Percentiles rank a stretch among this genome's conserved stretches.
phyloP scores from a whole-genome alignment of 2,329 filamentous ascomycete genomes.

The Cladophialophora chaetospira region DNA sequence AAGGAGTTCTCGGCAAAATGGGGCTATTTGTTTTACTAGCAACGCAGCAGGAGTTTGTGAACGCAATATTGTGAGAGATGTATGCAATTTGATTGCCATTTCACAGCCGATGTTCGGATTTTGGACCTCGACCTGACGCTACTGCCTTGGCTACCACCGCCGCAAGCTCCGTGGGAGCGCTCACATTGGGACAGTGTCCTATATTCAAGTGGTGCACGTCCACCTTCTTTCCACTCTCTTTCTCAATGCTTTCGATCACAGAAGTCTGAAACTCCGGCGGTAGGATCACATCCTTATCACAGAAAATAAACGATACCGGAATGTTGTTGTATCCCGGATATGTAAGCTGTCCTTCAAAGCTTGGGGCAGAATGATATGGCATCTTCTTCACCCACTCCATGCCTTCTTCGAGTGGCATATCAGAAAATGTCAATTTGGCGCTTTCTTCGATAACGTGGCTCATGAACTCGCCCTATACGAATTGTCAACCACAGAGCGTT shows the following conservation, averaged over 20 bases:
- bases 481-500: not conserved
- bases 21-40: conserved; percentile 70
- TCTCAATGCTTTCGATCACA: conserved; percentile 38
- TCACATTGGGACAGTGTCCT: conserved; percentile 37
- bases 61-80: no score
- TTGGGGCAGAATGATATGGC: conserved; percentile 34
- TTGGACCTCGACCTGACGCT: not conserved
- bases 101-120: no score
- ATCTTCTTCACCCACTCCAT: conserved; percentile 29
- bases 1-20: conserved; percentile 86
- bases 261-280: conserved; percentile 38
- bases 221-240: conserved; percentile 37
- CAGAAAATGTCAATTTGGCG: conserved; percentile 12
- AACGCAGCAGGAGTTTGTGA: not conserved
- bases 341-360: conserved; percentile 35
- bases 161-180: conserved; percentile 32
- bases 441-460: conserved; percentile 17
- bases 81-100: no score
- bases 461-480: conserved; percentile 19
- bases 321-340: conserved; percentile 45
- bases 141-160: conserved; percentile 19
- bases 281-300: conserved; percentile 43
- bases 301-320: conserved; percentile 45
- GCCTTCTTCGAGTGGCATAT: conserved; percentile 22
- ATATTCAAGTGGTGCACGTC: conserved; percentile 36